phyloP scores from a whole-genome alignment of 495 filamentous ascomycete genomes.

The Penicillium argentinense region DNA sequence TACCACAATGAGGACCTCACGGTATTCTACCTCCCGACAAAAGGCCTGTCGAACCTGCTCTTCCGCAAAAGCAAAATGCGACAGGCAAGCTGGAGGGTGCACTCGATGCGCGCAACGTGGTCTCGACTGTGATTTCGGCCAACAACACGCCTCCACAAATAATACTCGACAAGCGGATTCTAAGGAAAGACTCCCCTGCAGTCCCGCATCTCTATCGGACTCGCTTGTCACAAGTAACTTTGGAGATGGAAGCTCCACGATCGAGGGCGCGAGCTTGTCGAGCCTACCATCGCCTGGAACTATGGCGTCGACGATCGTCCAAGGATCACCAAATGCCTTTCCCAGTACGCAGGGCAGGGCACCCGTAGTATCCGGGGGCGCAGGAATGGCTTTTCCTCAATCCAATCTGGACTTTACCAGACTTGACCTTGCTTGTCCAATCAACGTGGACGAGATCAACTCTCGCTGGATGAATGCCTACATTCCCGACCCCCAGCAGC shows the following conservation, averaged over 20 bases:
- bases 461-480: conserved; percentile 49
- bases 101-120: not conserved
- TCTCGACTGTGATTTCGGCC: too few species aligned
- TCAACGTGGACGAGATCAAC: conserved; percentile 43
- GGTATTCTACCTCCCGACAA: not conserved
- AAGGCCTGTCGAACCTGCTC: not conserved
- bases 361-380: too few species aligned
- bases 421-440: conserved; percentile 40
- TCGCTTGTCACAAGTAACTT: not conserved
- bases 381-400: too few species aligned
- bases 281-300: not conserved
- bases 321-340: too few species aligned
- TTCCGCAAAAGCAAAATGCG: not conserved
- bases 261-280: not conserved
- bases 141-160: too few species aligned
- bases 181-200: too few species aligned
- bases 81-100: not conserved
- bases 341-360: too few species aligned
- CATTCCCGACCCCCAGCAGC: conserved; percentile 40
- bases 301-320: too few species aligned
- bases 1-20: not conserved
- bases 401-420: conserved; percentile 21
- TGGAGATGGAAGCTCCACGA: not conserved
- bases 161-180: too few species aligned
- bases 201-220: not conserved